A percentile compares a stretch with the other conserved stretches of the same genome.
These are phyloP conservation scores for Podospora pseudopauciseta DNA, from an alignment of 495 filamentous ascomycete species.

Conservation along the genomic window DNA sequence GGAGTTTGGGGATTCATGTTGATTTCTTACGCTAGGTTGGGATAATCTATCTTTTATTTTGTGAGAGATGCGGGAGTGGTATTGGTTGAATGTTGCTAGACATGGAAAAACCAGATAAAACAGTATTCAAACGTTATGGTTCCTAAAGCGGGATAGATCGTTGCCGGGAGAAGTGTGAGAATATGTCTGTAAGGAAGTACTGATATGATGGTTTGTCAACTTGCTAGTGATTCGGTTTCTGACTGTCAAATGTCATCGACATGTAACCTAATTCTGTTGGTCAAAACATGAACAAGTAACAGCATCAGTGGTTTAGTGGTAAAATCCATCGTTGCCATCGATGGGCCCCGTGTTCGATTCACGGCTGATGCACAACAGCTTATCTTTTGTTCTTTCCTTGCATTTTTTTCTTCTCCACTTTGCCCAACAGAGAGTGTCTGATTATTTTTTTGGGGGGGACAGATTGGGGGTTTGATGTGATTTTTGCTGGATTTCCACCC, in stretches of 20 bases:
- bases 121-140: neutral
- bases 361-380: slow-evolving; percentile 32
- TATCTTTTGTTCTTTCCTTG: neutral
- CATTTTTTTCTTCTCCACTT: neutral
- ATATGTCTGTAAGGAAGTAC: too few species aligned
- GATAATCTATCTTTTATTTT: neutral
- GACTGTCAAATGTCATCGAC: neutral
- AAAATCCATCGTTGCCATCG: slow-evolving; percentile 53
- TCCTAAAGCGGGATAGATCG: too few species aligned
- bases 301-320: slow-evolving; percentile 40
- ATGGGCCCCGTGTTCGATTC: slow-evolving; percentile 54
- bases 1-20: neutral
- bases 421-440: too few species aligned
- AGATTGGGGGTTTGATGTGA: too few species aligned
- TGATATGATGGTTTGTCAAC: too few species aligned
- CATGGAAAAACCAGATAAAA: neutral
- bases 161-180: too few species aligned
- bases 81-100: neutral
- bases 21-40: neutral
- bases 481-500: too few species aligned
- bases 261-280: neutral
- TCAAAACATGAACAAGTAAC: neutral
- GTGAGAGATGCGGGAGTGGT: neutral
- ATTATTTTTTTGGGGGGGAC: too few species aligned
- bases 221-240: too few species aligned